Evolutionary conservation across 208 protist species (phyloP), one percentile per base, ranked within the genome.

Genomic region (Trypanosoma brucei): DNA sequence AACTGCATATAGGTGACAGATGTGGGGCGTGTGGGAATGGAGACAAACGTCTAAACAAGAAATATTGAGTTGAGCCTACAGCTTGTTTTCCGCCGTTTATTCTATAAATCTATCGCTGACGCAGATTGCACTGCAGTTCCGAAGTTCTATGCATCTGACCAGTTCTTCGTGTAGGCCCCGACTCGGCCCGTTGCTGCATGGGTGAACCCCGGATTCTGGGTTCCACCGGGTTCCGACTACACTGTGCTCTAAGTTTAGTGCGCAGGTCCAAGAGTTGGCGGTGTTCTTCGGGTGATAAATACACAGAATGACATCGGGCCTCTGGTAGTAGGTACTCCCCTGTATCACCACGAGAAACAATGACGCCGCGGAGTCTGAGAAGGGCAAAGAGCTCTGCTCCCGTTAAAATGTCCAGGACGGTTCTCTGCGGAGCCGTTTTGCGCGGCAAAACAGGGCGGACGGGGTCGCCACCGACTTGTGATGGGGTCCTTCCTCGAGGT

Each of bases 311-410:
- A 62, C 81, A 85, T 0, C 69, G 79, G 2, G 62, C 53, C 22
- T 70, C 62, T 0, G 73, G 76, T 0, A 91, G 69, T 1, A 63
- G 46, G 40, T 82, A 78, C 65, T 91, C 88, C 13, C 72, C 79
- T 2, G 77, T 88, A 35, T 87, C 73, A 0, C 75, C 78, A 34
- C 75, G 65, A 3, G 88, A 92, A 6, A 79, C 73, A n/a, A 94
- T 79, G 7, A 91, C 62, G 0, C 85, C 79, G 3, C 88, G 83
- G 65, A 92, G 67, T 14, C 88, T 78, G 38, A 95, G 64, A 0
- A 95, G 55, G 0, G 84, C 86, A 54, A 95, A 79, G 0, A 95
- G 53, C 70, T 95, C 88, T 0, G 85, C 81, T 0, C 83, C 86
- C 0, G 78, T 86, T 13, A 95, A 67, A 3, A 68, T 46, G 40